These are phyloP conservation scores for Panicum hallii DNA, from an alignment of 202 grass and related monocot genomes.

Conservation along the genomic window DNA sequence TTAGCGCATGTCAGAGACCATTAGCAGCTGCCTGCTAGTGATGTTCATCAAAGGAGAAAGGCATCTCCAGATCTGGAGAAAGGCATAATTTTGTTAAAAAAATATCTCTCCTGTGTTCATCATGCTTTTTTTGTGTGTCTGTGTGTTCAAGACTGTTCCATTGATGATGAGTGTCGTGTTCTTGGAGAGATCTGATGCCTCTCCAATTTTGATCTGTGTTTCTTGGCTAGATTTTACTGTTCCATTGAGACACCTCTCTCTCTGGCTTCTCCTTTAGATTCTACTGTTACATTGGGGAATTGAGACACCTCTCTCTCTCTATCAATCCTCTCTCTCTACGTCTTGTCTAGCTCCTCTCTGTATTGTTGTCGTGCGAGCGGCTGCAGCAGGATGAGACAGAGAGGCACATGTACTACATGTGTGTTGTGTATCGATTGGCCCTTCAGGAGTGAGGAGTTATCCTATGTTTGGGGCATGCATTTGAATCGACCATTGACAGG, in stretches of 20 bases:
- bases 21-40: not conserved
- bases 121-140: not conserved
- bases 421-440: conserved; percentile 27
- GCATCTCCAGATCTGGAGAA: conserved; percentile 37
- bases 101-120: not conserved
- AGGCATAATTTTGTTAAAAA: not conserved
- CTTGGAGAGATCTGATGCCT: not conserved
- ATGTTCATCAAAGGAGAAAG: too few species aligned
- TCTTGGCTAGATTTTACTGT: conserved; percentile 35
- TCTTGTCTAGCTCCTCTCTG: conserved; percentile 43
- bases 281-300: conserved; percentile 52
- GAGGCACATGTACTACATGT: not conserved
- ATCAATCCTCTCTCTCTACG: conserved; percentile 6
- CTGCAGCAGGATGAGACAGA: conserved; percentile 11
- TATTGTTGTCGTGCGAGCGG: conserved; percentile 22
- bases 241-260: conserved; percentile 24
- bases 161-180: not conserved
- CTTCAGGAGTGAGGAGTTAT: conserved; percentile 32
- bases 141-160: not conserved
- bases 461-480: conserved; percentile 19
- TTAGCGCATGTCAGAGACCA: conserved; percentile 1
- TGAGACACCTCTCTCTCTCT: not conserved
- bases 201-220: not conserved
- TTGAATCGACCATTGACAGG: not conserved
- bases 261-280: not conserved